Evolutionary conservation across 2,329 filamentous ascomycete genomes (phyloP).

Genomic region (Neofusicoccum ribis): DNA sequence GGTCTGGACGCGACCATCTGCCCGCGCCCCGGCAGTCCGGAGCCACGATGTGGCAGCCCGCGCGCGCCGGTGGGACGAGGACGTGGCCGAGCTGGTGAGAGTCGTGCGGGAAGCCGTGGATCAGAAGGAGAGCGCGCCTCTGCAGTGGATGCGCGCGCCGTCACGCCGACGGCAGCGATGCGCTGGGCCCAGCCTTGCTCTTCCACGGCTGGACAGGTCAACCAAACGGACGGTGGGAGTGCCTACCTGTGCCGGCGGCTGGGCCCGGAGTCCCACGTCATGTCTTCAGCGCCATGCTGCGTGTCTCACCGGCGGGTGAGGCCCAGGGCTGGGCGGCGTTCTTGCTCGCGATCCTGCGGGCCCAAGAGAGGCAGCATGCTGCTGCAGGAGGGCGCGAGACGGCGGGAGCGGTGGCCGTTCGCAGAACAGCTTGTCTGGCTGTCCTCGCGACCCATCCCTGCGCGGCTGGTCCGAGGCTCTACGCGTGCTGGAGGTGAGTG

Average conservation of each 20-base stretch:
- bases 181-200: neutral
- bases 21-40: conserved; percentile 46
- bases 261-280: no score
- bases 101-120: conserved; percentile 52
- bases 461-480: neutral
- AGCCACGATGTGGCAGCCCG: conserved; percentile 43
- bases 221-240: neutral
- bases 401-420: neutral
- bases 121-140: conserved; percentile 43
- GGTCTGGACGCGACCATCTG: conserved; percentile 34
- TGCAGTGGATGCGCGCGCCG: conserved; percentile 28
- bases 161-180: conserved; percentile 10
- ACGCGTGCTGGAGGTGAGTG: neutral
- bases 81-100: conserved; percentile 43
- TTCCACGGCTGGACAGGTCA: neutral
- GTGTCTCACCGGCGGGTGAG: neutral
- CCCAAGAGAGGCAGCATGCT: neutral
- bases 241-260: no score
- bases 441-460: neutral
- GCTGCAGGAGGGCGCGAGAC: neutral
- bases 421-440: neutral
- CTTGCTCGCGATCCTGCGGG: neutral
- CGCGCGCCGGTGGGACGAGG: conserved; percentile 30
- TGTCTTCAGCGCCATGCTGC: neutral
- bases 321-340: neutral